These are phyloP conservation scores for Diaporthe humulicola DNA, from an alignment of 2,329 filamentous ascomycete genomes.

Conservation along the genomic window DNA sequence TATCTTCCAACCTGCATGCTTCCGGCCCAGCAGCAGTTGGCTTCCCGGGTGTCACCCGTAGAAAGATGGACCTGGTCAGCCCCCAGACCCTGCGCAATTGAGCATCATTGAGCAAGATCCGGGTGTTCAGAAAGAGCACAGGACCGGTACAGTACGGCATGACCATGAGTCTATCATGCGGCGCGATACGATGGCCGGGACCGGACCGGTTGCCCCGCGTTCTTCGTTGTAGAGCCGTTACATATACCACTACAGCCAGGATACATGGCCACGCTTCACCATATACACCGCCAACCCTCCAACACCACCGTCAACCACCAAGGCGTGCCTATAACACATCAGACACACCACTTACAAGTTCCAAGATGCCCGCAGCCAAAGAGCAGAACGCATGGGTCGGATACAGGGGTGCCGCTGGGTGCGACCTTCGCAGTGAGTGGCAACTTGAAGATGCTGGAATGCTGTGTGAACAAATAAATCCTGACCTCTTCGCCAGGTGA, in stretches of 20 bases:
- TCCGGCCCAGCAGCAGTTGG: slow-evolving; percentile 8
- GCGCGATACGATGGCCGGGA: slow-evolving; percentile 29
- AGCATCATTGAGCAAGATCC: slow-evolving; percentile 12
- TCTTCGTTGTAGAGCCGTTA: slow-evolving; percentile 1
- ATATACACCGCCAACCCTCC: background rate
- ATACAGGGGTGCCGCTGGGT: slow-evolving; percentile 52
- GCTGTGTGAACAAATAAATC: background rate
- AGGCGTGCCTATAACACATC: slow-evolving; percentile 7
- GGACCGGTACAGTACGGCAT: slow-evolving; percentile 14
- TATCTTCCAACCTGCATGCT: background rate
- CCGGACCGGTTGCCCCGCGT: slow-evolving; percentile 30
- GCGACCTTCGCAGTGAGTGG: slow-evolving; percentile 56
- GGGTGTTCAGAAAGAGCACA: background rate
- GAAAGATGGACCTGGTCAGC: slow-evolving; percentile 3
- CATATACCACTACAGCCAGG: slow-evolving; percentile 21
- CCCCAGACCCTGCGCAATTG: slow-evolving; percentile 11
- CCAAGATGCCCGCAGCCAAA: slow-evolving; percentile 36
- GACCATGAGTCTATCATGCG: slow-evolving; percentile 23
- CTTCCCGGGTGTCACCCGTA: slow-evolving; percentile 1
- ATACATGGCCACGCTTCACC: background rate
- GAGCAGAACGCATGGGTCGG: slow-evolving; percentile 52
- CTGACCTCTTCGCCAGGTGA: slow-evolving; percentile 55
- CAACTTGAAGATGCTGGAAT: too few species aligned
- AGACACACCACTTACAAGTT: background rate
- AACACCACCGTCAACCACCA: slow-evolving; percentile 6